phyloP scores from a whole-genome alignment of 1,284 basidiomycete genomes.

The Cerioporus squamosus region DNA sequence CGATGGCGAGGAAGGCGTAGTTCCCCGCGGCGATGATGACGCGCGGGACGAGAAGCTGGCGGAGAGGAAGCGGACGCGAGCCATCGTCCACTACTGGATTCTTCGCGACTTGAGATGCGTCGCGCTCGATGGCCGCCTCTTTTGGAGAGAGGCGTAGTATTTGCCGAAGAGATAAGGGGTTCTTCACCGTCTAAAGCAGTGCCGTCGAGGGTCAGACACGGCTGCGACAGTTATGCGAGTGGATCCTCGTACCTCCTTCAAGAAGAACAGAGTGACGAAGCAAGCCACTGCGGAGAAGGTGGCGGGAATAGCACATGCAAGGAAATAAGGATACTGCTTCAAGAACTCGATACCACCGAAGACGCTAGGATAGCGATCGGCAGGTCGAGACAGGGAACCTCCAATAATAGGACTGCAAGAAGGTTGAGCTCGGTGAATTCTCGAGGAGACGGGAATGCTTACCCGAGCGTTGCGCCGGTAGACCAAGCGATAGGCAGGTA shows the following conservation, averaged over 20 bases:
- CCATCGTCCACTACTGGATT: conserved; percentile 30
- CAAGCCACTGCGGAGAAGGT: conserved; percentile 59
- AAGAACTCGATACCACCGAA: conserved; percentile 69
- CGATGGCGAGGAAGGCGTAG: conserved; percentile 59
- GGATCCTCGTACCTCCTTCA: conserved; percentile 59
- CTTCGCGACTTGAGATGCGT: conserved; percentile 21
- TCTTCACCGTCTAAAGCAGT: conserved; percentile 36
- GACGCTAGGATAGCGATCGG: conserved; percentile 65
- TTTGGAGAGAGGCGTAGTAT: conserved; percentile 35
- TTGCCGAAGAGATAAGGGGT: conserved; percentile 34
- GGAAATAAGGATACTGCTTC: conserved; percentile 74
- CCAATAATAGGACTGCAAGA: conserved; percentile 65
- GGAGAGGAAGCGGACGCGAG: conserved; percentile 52
- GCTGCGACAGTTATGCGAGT: not conserved
- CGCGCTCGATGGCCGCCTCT: conserved; percentile 28
- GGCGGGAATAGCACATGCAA: conserved; percentile 71
- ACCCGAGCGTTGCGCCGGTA: conserved; percentile 52
- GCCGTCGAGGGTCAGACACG: not conserved
- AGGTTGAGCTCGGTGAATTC: not conserved
- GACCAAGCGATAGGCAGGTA: conserved; percentile 69
- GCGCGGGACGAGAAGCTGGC: conserved; percentile 45
- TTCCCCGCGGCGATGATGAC: conserved; percentile 58
- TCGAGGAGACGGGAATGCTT: conserved; percentile 15
- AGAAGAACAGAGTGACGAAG: conserved; percentile 56
- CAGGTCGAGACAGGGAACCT: conserved; percentile 69